phyloP scores from a whole-genome alignment of 257 asterid species.

The Lycium ferocissimum region DNA sequence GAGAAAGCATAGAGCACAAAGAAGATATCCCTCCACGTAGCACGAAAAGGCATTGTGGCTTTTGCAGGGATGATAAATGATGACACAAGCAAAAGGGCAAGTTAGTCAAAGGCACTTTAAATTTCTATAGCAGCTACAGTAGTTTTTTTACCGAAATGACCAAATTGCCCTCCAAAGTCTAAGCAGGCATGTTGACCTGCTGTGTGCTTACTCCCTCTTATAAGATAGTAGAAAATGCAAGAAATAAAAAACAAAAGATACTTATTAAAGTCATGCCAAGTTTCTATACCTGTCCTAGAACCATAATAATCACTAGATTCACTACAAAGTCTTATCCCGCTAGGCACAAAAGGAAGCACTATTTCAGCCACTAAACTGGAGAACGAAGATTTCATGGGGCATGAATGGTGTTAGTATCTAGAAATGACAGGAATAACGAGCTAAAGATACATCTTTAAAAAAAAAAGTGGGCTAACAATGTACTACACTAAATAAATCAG shows the following conservation, averaged over 20 bases:
- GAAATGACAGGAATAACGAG: neutral
- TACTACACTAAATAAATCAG: neutral
- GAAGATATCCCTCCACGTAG: no score
- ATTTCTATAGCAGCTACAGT: no score
- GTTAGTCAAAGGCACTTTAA: no score
- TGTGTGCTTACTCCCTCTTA: no score
- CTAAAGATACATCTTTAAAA: constrained; percentile 4
- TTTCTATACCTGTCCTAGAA: constrained; percentile 13
- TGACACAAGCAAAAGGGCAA: no score
- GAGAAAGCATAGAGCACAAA: no score
- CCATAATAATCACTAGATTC: constrained; percentile 17
- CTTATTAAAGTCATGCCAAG: neutral
- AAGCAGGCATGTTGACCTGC: no score
- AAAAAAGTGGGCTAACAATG: neutral
- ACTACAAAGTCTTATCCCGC: neutral
- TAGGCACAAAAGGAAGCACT: constrained; percentile 21
- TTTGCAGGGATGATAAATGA: no score
- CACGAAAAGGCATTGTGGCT: no score
- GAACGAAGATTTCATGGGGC: neutral
- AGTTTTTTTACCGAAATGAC: no score
- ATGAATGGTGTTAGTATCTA: neutral
- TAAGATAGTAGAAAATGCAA: neutral
- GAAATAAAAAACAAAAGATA: neutral
- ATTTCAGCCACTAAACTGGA: constrained; percentile 16
- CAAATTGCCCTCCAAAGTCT: no score